Conservation (phyloP, 164 flowering plant species). For the Akebia trifoliata region DNA sequence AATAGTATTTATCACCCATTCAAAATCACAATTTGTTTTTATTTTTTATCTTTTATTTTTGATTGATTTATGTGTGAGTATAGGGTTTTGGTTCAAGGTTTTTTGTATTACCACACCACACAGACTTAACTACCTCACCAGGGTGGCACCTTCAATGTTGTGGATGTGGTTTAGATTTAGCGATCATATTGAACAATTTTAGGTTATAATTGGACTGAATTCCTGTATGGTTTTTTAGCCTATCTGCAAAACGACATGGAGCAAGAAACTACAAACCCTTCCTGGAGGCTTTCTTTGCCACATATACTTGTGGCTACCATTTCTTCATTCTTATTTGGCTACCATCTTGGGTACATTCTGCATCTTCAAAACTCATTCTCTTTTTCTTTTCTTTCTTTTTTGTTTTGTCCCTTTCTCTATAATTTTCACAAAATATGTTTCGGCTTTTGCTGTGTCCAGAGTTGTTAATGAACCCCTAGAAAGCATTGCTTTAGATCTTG, state of each 20-base stretch:
- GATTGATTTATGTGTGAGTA: too few relatives aligned
- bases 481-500: conserved; percentile 77
- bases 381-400: neutral
- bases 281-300: conserved; percentile 70
- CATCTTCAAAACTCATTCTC: neutral
- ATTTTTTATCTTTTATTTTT: too few relatives aligned
- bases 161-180: too few relatives aligned
- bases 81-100: too few relatives aligned
- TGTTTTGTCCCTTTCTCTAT: neutral
- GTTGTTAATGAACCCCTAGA: conserved; percentile 95
- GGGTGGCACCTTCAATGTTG: too few relatives aligned
- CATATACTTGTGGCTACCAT: conserved; percentile 71
- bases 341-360: conserved; percentile 75
- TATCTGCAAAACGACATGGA: conserved; percentile 31
- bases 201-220: conserved; percentile 3
- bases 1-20: too few relatives aligned
- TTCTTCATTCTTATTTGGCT: conserved; percentile 76
- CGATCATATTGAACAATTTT: too few relatives aligned
- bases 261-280: conserved; percentile 45
- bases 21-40: too few relatives aligned
- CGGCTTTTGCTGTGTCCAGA: conserved; percentile 32
- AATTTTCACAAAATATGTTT: neutral
- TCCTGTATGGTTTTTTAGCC: conserved; percentile 33
- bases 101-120: too few relatives aligned
- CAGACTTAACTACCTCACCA: too few relatives aligned